phyloP scores from a whole-genome alignment of 169 alveolate species.

The Plasmodium gallinaceum region DNA sequence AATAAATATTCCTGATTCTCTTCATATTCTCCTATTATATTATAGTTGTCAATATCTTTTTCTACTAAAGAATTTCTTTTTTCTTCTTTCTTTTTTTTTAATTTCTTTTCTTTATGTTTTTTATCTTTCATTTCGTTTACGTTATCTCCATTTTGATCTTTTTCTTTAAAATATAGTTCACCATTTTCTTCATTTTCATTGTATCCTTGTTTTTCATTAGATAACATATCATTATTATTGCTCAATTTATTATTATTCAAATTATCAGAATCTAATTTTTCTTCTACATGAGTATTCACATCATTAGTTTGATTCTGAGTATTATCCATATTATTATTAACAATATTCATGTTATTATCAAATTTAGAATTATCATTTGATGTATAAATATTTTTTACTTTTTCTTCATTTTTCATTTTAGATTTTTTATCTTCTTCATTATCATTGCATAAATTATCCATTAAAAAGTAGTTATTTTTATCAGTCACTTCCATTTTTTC shows the following conservation, averaged over 20 bases:
- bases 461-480: constrained; percentile 11
- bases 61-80: background rate
- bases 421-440: constrained; percentile 1
- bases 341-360: background rate
- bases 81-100: constrained; percentile 29
- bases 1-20: constrained; percentile 5
- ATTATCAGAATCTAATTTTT: background rate
- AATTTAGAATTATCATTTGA: background rate
- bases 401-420: background rate
- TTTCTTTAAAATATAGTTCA: constrained; percentile 8
- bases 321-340: background rate
- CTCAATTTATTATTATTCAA: background rate
- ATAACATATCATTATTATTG: background rate
- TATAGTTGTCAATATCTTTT: constrained; percentile 4
- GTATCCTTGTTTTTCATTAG: background rate
- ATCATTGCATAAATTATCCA: background rate
- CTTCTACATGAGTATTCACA: background rate
- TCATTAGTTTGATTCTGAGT: background rate
- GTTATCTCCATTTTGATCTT: constrained; percentile 7
- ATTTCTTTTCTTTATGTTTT: constrained; percentile 14
- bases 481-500: background rate
- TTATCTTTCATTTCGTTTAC: constrained; percentile 6
- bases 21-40: background rate
- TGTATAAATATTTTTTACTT: background rate
- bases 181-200: background rate